Evolutionary conservation across 73 alveolate genomes (phyloP), one percentile per base, ranked within the genome.

Genomic region (Paramecium tetraurelia): DNA sequence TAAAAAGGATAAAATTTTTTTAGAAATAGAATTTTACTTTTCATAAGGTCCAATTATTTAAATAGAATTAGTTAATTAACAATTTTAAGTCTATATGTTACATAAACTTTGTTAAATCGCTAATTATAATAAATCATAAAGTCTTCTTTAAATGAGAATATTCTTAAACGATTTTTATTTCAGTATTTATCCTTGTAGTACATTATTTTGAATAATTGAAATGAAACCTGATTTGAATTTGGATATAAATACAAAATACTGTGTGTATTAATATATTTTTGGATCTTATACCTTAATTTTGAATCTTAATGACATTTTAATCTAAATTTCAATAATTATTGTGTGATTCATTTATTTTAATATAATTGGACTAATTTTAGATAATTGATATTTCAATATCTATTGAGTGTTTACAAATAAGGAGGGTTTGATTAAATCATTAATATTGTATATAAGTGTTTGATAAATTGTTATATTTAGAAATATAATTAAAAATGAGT

Each of bases 401-500:
- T n/a, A 53, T 53, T 18, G 4, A 18, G 21, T 35, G 33, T 7
- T 40, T 40, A 3, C 10, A 10, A 3, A 40, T 40, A 40, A 40
- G 2, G 10, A 40, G 48, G n/a, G 16, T 40, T 0, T 40, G 48
- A n/a, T 53, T 53, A 53, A 53, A 16, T 53, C 14, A 53, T 53
- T n/a, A 53, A 53, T 53, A 53, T 53, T 53, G 27, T 53, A 18
- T 53, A 53, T 53, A 53, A 18, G 69, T 53, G 69, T 53, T 53
- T 18, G 31, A 53, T 53, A 22, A 53, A 53, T 53, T 53, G 31
- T 53, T 16, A 53, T 53, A n/a, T 53, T 4, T 53, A 53, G 69
- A 53, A 53, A 53, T 53, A 53, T 53, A 53, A 53, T 53, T 53
- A 63, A 63, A 63, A 63, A 63, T 63, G 84, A 63, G 84, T 63